A percentile compares a stretch with the other conserved stretches of the same genome.
phyloP scores from a whole-genome alignment of 441 rosid genomes.

The Croton laevigatus region DNA sequence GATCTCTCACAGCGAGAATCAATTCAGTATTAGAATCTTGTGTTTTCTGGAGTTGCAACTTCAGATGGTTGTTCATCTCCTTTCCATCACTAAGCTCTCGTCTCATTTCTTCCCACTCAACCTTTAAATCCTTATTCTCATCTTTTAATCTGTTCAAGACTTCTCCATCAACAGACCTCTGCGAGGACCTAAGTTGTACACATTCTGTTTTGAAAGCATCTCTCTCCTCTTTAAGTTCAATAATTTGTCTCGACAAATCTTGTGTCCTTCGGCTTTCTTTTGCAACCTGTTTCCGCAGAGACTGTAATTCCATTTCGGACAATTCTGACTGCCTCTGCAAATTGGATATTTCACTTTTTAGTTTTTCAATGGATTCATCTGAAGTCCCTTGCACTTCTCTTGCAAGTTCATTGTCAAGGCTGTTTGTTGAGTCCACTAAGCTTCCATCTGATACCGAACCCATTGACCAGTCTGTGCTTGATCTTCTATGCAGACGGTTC shows the following conservation, averaged over 20 bases:
- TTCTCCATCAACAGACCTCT: constrained; percentile 33
- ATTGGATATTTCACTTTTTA: constrained; percentile 55
- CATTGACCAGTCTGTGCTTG: constrained; percentile 84
- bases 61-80: constrained; percentile 58
- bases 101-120: constrained; percentile 58
- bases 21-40: constrained; percentile 77
- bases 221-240: constrained; percentile 61
- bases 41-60: constrained; percentile 68
- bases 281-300: constrained; percentile 71
- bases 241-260: constrained; percentile 62
- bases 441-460: constrained; percentile 80
- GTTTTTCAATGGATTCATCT: constrained; percentile 59
- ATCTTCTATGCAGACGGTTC: constrained; percentile 45
- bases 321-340: constrained; percentile 67
- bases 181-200: constrained; percentile 43
- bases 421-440: constrained; percentile 63
- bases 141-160: constrained; percentile 39
- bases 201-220: constrained; percentile 54
- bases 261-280: constrained; percentile 84
- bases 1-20: constrained; percentile 75
- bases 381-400: constrained; percentile 50
- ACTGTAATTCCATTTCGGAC: constrained; percentile 74
- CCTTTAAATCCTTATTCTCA: constrained; percentile 46
- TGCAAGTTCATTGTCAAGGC: constrained; percentile 57
- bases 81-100: constrained; percentile 68